Evolutionary conservation across 768 basidiomycete species (phyloP), one percentile per base, ranked within the genome.

Genomic region (Tylopilus rubrobrunneus): DNA sequence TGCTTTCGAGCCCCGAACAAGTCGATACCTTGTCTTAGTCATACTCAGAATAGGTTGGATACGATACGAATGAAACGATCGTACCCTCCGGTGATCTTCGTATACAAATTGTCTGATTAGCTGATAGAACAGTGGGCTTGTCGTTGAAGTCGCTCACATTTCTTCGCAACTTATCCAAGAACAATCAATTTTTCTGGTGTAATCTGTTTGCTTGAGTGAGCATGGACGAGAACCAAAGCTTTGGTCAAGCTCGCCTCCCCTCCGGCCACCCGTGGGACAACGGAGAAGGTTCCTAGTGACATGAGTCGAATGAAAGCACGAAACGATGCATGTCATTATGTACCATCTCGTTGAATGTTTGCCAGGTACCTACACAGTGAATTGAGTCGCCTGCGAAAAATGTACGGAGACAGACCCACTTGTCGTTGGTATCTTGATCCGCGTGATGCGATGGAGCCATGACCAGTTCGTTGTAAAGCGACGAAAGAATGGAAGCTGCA

Each of bases 361-460:
- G 83, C 86, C 49, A 89, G 66, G 67, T 77, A 87, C 50, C 75
- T 76, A 48, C 43, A 70, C 55, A 33, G 2, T 10, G 2, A 29
- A 37, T 45, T 11, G 23, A 36, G 0, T 29, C 6, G n/a, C n/a
- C 23, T 19, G 7, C 2, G 1, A 17, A 33, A 12, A 34, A 12
- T 15, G 19, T 8, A 43, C 15, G n/a, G 27, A 21, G 17, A 5
- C n/a, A 9, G 12, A 45, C 53, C 6, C 9, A 49, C 53, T 67
- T 67, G 60, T 88, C 86, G 57, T 88, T 87, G 3, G 86, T 87
- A 55, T 87, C 86, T 64, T 88, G 86, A 48, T 85, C 82, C 55
- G 82, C 76, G 56, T 84, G 84, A 59, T 87, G 86, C 12, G 68
- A 73, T 0, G 82, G 79, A 15, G 78, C 70, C 76, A 89, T 76